phyloP scores from a whole-genome alignment of 495 filamentous ascomycete genomes.

The Baudoinia panamericana region DNA sequence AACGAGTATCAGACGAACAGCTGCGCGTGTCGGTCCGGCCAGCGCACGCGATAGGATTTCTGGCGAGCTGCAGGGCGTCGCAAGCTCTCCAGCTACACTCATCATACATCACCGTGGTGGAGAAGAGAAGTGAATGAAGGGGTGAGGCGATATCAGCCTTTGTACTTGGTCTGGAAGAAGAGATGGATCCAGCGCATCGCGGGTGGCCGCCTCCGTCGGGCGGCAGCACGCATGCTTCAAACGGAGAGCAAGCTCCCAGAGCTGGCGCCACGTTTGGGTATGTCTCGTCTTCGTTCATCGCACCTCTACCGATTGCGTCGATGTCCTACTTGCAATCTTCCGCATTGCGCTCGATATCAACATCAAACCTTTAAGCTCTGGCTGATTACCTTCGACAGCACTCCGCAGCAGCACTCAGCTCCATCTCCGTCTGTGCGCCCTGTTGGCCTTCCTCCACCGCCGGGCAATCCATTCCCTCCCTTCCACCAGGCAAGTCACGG shows the following conservation, averaged over 20 bases:
- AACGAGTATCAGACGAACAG: too few relatives aligned
- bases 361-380: too few relatives aligned
- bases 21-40: too few relatives aligned
- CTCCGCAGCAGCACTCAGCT: slow-evolving; percentile 6
- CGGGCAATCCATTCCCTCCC: slow-evolving; percentile 11
- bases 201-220: slow-evolving; percentile 15
- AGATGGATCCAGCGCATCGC: slow-evolving; percentile 15
- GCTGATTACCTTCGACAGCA: slow-evolving; percentile 5
- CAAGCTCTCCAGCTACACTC: too few relatives aligned
- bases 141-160: too few relatives aligned
- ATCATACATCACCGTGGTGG: too few relatives aligned
- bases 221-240: slow-evolving; percentile 13
- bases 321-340: too few relatives aligned
- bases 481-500: slow-evolving; percentile 18
- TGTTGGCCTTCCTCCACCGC: slow-evolving; percentile 14
- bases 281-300: background rate
- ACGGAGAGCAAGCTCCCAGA: slow-evolving; percentile 5
- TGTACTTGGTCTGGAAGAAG: too few relatives aligned
- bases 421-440: slow-evolving; percentile 12
- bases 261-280: slow-evolving; percentile 12
- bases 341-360: too few relatives aligned
- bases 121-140: too few relatives aligned
- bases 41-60: too few relatives aligned
- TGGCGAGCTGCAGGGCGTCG: too few relatives aligned
- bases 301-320: background rate